Percentiles rank a stretch among this genome's conserved stretches.
phyloP scores from a whole-genome alignment of 192 early-diverging fungal genomes.

The Coemansia sp. region DNA sequence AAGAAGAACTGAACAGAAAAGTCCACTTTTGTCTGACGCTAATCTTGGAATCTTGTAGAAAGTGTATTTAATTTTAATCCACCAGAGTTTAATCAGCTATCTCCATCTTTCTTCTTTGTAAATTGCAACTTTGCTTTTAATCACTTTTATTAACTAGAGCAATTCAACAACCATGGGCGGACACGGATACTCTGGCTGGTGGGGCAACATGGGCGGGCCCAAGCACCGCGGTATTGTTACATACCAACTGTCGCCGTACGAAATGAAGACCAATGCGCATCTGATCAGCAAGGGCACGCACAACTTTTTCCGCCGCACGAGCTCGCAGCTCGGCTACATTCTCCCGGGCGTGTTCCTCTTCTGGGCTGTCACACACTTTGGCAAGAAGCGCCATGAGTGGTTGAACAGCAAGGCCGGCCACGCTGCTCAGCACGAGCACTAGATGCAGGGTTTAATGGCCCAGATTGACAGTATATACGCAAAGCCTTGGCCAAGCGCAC shows the following conservation, averaged over 20 bases:
- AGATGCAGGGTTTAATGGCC: not conserved
- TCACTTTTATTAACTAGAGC: not conserved
- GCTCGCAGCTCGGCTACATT: constrained; percentile 40
- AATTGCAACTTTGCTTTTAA: not conserved
- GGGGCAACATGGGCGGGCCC: constrained; percentile 48
- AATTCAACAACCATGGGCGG: constrained; percentile 26
- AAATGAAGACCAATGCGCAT: constrained; percentile 50
- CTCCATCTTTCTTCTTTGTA: not conserved
- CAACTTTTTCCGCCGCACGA: constrained; percentile 49
- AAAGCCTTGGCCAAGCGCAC: too few relatives aligned
- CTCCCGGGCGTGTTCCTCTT: constrained; percentile 42
- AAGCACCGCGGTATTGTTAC: constrained; percentile 51
- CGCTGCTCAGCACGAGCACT: constrained; percentile 31
- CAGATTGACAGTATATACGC: too few relatives aligned
- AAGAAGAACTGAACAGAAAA: not conserved
- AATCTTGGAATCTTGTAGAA: constrained; percentile 3
- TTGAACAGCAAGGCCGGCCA: constrained; percentile 53
- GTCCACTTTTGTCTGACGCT: constrained; percentile 1
- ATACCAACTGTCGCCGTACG: constrained; percentile 50
- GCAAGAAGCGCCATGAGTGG: constrained; percentile 49
- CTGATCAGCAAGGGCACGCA: constrained; percentile 49
- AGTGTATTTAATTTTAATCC: not conserved
- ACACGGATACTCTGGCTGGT: constrained; percentile 50
- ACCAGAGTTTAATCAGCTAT: not conserved
- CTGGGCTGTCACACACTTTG: constrained; percentile 42